These are phyloP conservation scores for Jaapia argillacea DNA, from an alignment of 768 basidiomycete species.

Conservation along the genomic window DNA sequence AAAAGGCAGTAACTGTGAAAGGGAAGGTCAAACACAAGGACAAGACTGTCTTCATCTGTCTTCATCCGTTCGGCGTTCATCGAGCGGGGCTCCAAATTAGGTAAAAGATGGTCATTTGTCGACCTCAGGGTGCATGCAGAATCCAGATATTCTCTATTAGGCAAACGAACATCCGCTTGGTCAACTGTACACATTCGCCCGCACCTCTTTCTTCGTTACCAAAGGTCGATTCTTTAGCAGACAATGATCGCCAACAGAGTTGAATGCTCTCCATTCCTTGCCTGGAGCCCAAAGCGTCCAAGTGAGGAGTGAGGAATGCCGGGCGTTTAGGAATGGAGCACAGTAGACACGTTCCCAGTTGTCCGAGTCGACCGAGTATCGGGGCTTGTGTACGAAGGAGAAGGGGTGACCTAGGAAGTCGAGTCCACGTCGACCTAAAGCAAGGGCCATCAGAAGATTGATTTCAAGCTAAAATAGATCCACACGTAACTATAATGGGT, in stretches of 20 bases:
- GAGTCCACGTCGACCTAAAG: slow-evolving; percentile 57
- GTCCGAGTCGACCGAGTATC: slow-evolving; percentile 50
- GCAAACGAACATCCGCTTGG: no score
- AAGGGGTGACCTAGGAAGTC: slow-evolving; percentile 69
- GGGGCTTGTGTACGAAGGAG: slow-evolving; percentile 59
- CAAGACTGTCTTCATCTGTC: no score
- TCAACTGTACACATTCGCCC: no score
- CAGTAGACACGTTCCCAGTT: slow-evolving; percentile 82
- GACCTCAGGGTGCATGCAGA: no score
- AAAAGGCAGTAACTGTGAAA: no score
- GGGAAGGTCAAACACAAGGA: no score
- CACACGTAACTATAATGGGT: slow-evolving; percentile 80
- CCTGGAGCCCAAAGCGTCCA: slow-evolving; percentile 78
- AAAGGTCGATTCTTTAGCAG: slow-evolving; percentile 71
- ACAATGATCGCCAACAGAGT: slow-evolving; percentile 87
- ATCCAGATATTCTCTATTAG: no score
- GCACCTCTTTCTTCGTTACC: no score
- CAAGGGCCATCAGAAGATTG: slow-evolving; percentile 5
- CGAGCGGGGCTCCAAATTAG: no score
- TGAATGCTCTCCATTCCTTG: slow-evolving; percentile 50
- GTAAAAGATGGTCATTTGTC: no score
- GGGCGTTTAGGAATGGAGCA: slow-evolving; percentile 73
- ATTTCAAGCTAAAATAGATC: slow-evolving; percentile 7
- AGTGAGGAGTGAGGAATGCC: slow-evolving; percentile 60
- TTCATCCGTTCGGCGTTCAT: no score